phyloP scores from a whole-genome alignment of 2,329 filamentous ascomycete genomes.

The Monosporascus sp. region DNA sequence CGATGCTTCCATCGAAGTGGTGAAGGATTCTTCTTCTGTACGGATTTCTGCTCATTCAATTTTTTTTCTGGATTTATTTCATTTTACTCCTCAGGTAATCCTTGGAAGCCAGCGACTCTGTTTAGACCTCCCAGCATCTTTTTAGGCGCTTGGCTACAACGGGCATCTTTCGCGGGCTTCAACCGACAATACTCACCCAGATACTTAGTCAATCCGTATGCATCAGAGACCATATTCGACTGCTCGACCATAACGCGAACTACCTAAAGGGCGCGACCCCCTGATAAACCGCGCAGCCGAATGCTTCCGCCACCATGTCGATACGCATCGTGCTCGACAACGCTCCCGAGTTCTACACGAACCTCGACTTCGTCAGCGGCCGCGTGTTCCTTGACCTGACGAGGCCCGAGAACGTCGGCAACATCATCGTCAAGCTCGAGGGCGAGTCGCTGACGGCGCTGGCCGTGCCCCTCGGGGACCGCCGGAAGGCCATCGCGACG shows the following conservation, averaged over 20 bases:
- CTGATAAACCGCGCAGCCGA: not conserved
- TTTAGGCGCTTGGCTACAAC: too few relatives aligned
- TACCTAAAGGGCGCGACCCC: not conserved
- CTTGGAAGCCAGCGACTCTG: too few relatives aligned
- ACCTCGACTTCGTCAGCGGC: conserved; percentile 68
- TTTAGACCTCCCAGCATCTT: too few relatives aligned
- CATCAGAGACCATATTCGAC: not conserved
- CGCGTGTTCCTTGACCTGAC: conserved; percentile 51
- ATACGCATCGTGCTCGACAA: conserved; percentile 62
- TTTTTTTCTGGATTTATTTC: too few relatives aligned
- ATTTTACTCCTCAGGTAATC: too few relatives aligned
- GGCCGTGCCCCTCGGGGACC: conserved; percentile 40
- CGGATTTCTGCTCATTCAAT: too few relatives aligned
- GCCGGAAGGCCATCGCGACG: conserved; percentile 29
- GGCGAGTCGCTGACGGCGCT: conserved; percentile 70
- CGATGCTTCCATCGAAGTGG: not conserved
- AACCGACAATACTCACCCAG: too few relatives aligned
- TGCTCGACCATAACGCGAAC: not conserved
- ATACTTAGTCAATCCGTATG: too few relatives aligned
- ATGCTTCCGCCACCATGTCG: conserved; percentile 44
- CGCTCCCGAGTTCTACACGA: conserved; percentile 69
- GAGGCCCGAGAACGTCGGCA: conserved; percentile 64
- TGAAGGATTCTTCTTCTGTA: too few relatives aligned
- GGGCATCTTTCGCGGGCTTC: too few relatives aligned
- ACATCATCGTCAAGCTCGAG: conserved; percentile 77